phyloP scores from a whole-genome alignment of 2,329 filamentous ascomycete genomes.

The Colletotrichum abscissum region DNA sequence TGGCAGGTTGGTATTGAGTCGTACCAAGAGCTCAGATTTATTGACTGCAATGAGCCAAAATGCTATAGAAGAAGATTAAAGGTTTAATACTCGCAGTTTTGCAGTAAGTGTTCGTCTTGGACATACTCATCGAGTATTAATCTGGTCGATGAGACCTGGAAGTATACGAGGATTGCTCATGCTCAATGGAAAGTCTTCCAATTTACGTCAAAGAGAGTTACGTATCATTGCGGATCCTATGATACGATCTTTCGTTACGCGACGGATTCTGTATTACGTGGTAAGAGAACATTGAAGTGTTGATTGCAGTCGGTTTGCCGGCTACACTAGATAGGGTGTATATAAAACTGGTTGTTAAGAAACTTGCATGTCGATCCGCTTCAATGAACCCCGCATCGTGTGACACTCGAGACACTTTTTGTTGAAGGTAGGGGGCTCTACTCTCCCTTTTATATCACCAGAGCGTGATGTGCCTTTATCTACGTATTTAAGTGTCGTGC shows the following conservation, averaged over 20 bases:
- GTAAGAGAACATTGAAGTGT: background rate
- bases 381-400: background rate
- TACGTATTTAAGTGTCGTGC: background rate
- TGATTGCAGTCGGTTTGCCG: background rate
- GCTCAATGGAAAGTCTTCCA: background rate
- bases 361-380: background rate
- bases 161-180: background rate
- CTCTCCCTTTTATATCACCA: background rate
- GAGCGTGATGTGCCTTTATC: background rate
- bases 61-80: background rate
- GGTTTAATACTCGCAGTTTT: background rate
- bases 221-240: background rate
- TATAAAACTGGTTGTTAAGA: background rate
- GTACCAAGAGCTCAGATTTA: background rate
- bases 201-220: background rate
- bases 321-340: background rate
- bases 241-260: background rate
- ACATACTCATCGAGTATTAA: background rate
- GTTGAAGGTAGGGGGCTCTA: background rate
- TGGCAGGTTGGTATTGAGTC: background rate
- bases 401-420: background rate
- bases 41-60: background rate
- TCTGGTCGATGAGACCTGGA: background rate
- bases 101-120: background rate
- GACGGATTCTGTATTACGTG: background rate